Percentiles rank a stretch among this genome's conserved stretches.
Conservation (phyloP, 177 flowering plant genomes). For the Vitis hybrid region DNA sequence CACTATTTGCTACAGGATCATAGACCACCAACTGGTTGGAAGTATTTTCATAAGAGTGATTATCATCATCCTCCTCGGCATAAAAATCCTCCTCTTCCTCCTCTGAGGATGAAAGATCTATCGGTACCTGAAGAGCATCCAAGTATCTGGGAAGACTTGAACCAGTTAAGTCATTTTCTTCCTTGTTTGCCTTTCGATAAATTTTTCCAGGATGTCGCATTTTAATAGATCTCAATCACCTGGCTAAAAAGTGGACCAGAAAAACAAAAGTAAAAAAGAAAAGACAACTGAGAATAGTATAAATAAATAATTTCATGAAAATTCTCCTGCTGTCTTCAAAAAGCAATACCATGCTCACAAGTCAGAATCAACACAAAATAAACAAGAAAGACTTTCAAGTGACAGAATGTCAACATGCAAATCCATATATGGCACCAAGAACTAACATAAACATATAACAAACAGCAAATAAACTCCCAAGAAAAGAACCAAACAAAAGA, state of each 20-base stretch:
- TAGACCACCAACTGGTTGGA: slow-evolving; percentile 66
- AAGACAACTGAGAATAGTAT: no score
- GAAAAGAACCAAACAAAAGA: no score
- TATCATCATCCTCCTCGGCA: slow-evolving; percentile 26
- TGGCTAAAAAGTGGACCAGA: not conserved
- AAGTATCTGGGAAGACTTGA: slow-evolving; percentile 17
- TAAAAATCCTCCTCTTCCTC: slow-evolving; percentile 19
- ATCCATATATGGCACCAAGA: no score
- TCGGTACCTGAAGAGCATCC: slow-evolving; percentile 17
- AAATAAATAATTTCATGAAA: no score
- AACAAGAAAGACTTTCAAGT: no score
- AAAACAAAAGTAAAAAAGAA: no score
- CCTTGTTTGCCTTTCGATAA: slow-evolving; percentile 24
- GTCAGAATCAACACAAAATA: no score
- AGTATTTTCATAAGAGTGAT: slow-evolving; percentile 27
- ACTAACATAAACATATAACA: no score
- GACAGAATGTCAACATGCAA: no score
- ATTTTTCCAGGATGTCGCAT: slow-evolving; percentile 31
- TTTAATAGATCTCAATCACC: slow-evolving; percentile 19
- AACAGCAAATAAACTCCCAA: no score
- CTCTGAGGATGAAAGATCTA: slow-evolving; percentile 6
- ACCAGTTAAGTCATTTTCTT: slow-evolving; percentile 18
- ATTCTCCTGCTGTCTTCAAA: no score
- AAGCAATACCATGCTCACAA: no score
- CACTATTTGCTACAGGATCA: slow-evolving; percentile 40